Evolutionary conservation across 805 yeast species (phyloP).

Genomic region (Wickerhamiella alocasiicola): DNA sequence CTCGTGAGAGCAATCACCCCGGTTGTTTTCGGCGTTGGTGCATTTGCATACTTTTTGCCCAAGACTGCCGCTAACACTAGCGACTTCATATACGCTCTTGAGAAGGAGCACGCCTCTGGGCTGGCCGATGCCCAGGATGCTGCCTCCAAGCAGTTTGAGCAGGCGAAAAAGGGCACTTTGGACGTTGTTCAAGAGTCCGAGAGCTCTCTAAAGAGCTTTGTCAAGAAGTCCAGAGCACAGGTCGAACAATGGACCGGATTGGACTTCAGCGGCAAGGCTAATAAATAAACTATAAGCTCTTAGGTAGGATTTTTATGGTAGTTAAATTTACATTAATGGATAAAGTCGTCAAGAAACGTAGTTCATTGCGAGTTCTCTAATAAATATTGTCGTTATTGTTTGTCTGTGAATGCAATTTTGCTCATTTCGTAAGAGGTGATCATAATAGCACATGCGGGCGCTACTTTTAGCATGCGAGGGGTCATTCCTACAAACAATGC

Average conservation of each 20-base stretch:
- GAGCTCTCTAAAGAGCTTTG: constrained; percentile 9
- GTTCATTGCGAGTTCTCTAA: too few species aligned
- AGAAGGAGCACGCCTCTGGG: constrained; percentile 45
- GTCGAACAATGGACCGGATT: constrained; percentile 8
- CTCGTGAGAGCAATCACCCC: constrained; percentile 47
- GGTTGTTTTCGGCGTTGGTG: constrained; percentile 42
- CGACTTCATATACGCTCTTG: constrained; percentile 45
- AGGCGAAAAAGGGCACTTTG: constrained; percentile 35
- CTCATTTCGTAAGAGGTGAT: constrained; percentile 87
- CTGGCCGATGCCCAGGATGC: constrained; percentile 50
- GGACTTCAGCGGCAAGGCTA: constrained; percentile 7
- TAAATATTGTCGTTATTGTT: too few species aligned
- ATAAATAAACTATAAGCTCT: constrained; percentile 5
- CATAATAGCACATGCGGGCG: constrained; percentile 98
- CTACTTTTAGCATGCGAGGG: constrained; percentile 81
- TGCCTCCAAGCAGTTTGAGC: constrained; percentile 36
- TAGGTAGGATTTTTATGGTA: too few species aligned
- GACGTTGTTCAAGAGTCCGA: constrained; percentile 31
- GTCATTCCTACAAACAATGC: constrained; percentile 80
- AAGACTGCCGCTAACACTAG: constrained; percentile 53
- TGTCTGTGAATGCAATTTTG: constrained; percentile 42
- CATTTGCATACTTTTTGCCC: constrained; percentile 64
- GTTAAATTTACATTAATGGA: too few species aligned
- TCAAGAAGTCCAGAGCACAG: neutral
- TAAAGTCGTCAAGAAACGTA: too few species aligned